Evolutionary conservation across 139 green algal species (phyloP), one percentile per base, ranked within the genome.

Genomic region (Parachlorella kessleri): DNA sequence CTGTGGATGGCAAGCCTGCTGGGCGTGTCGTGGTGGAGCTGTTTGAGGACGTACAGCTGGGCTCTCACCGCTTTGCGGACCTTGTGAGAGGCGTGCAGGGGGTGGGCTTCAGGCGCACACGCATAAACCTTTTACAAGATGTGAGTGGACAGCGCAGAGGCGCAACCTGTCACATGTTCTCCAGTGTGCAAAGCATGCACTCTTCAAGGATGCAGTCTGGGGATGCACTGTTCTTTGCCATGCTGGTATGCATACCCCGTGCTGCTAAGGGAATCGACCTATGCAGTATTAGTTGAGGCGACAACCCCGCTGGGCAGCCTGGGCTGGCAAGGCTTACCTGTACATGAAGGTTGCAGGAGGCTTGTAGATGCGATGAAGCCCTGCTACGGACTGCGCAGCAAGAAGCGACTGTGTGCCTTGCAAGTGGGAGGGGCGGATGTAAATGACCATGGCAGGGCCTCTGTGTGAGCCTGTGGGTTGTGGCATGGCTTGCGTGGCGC

Each of bases 21-120:
- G 88, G 88, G 2, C 81, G 86, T 18, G 70, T 93, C 6, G 79
- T 87, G 0, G 77, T 91, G 39, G 67, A 88, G 66, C 55, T 87
- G 28, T 82, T 82, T 41, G 69, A 78, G 9, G 86, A 82, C 54
- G 86, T 79, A 5, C 69, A 76, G 24, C 39, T 91, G 0, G 86
- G 70, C 4, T 73, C 77, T 4, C 53, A 55, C 9, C 64, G 87
- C n/a, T 91, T 88, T 72, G 24, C 42, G 3, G 83, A 90, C 67
- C 79, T 92, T 36, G 73, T 78, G 37, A 37, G 85, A 39, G 88
- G 88, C 37, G 77, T 82, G 28, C 72, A 89, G 70, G 88, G 88
- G 3, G 80, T 93, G 23, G 70, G 66, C n/a, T 90, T 86, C 75
- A 67, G 82, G 26, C 75, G 79, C 38, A 82, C 84, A 28, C 14